Base-by-base conservation (phyloP, 768 basidiomycete genomes). In the Sistotremastrum niveocremeum region DNA sequence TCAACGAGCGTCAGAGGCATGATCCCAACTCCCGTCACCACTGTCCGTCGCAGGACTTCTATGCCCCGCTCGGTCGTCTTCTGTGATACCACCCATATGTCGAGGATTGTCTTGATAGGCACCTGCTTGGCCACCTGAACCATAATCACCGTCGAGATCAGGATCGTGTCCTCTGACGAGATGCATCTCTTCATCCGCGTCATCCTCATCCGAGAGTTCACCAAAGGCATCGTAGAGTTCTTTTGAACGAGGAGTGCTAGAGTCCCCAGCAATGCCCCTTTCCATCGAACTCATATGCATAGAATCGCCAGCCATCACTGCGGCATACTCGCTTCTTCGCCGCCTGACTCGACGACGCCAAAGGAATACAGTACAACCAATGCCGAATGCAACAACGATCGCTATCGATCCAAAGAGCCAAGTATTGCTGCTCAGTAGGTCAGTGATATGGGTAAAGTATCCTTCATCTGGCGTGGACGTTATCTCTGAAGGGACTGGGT, bases 151-250 rank as follows among this genome's bases (percentile, higher is more conserved):
- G 56, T 90, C 88, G 65, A 88, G 88, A 31, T 77, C 84, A 34
- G 84, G 77, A 59, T 90, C 86, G 62, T 81, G 82, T 2, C 70
- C 74, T 2, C 77, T 52, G 29, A 53, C 63, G 2, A 93, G 65
- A 32, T 73, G 74, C 0, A 80, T 79, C 51, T 72, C 71, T 57
- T 91, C 90, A 55, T 86, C 76, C 9, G 66, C 78, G 6, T 49
- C 57, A 48, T 84, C 80, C 10, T 81, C 83, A 49, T 88, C 90
- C 32, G 81, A 84, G 30, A 80, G 72, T 57, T 90, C 89, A 34
- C 89, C 90, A 63, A 98, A 98, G 11, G 94, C 93, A 62, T 98
- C 91, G 56, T 97, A 98, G 50, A 99, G 59, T 63, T 97, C 94
- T 65, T 84, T 84, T 42, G 90, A 84, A 42, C 80, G 71, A 35